These are phyloP conservation scores for Tolypocladium nubicola DNA, from an alignment of 2,329 filamentous ascomycete genomes.

Conservation along the genomic window DNA sequence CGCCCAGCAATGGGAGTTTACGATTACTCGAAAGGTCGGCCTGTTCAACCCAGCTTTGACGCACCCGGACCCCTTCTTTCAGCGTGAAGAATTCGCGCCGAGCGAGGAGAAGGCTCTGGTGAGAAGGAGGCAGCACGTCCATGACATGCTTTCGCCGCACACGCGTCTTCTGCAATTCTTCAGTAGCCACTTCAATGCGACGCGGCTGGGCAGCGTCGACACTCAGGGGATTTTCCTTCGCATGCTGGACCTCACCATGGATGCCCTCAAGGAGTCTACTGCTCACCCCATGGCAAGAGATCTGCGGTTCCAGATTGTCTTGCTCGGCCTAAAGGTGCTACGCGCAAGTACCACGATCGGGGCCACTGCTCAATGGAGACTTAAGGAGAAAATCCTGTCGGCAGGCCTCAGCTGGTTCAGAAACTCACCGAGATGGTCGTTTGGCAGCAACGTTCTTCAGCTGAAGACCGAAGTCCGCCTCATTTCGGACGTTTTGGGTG, in stretches of 20 bases:
- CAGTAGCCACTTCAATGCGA: slow-evolving; percentile 89
- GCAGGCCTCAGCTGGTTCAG: slow-evolving; percentile 85
- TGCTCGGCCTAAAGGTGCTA: slow-evolving; percentile 73
- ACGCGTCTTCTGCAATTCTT: slow-evolving; percentile 80
- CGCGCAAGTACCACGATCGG: slow-evolving; percentile 58
- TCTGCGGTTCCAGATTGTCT: slow-evolving; percentile 77
- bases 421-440: slow-evolving; percentile 79
- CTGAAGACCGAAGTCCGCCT: slow-evolving; percentile 85
- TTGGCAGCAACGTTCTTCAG: slow-evolving; percentile 86
- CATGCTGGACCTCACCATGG: slow-evolving; percentile 67
- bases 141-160: slow-evolving; percentile 80
- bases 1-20: slow-evolving; percentile 82
- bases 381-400: slow-evolving; percentile 83
- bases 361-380: slow-evolving; percentile 58
- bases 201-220: slow-evolving; percentile 72
- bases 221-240: slow-evolving; percentile 74
- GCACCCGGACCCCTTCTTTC: slow-evolving; percentile 79
- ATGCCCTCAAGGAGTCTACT: slow-evolving; percentile 58
- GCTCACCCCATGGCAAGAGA: slow-evolving; percentile 84
- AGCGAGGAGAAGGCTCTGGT: slow-evolving; percentile 68
- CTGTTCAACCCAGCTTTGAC: slow-evolving; percentile 67
- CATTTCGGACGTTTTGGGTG: slow-evolving; percentile 60
- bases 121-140: slow-evolving; percentile 66
- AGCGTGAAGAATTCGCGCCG: slow-evolving; percentile 86
- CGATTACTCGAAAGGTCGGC: slow-evolving; percentile 65